Conservation (phyloP, 2,329 filamentous ascomycete genomes). For the Fusarium sp. region DNA sequence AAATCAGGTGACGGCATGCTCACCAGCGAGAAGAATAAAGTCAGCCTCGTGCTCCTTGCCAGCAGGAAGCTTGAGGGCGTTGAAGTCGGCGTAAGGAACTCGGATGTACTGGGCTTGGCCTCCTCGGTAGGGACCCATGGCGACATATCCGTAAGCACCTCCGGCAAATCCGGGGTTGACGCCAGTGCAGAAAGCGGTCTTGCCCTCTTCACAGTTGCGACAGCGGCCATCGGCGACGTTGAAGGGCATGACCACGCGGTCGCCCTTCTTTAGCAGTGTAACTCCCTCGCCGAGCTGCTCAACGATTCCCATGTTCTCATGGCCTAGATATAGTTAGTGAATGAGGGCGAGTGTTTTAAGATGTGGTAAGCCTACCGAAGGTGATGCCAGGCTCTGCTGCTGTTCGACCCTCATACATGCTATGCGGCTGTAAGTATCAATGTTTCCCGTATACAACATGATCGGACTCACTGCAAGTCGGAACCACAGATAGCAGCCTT, state of each 20-base stretch:
- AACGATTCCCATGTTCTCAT: slow-evolving; percentile 74
- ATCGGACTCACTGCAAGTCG: slow-evolving; percentile 59
- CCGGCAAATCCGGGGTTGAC: slow-evolving; percentile 58
- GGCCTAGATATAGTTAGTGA: slow-evolving; percentile 49
- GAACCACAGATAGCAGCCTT: slow-evolving; percentile 68
- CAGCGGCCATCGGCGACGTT: slow-evolving; percentile 76
- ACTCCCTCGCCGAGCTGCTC: slow-evolving; percentile 71
- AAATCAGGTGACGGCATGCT: slow-evolving; percentile 18
- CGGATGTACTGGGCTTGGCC: slow-evolving; percentile 75
- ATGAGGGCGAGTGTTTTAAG: too few species aligned
- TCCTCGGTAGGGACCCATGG: slow-evolving; percentile 68
- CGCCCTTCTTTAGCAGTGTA: slow-evolving; percentile 72
- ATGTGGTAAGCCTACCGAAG: slow-evolving; percentile 59
- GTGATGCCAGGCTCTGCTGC: slow-evolving; percentile 74
- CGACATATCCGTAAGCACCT: slow-evolving; percentile 67
- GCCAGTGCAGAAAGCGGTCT: slow-evolving; percentile 76
- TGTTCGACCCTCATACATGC: slow-evolving; percentile 76
- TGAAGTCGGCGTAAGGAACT: slow-evolving; percentile 78
- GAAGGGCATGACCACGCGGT: slow-evolving; percentile 76
- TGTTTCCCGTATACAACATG: background rate
- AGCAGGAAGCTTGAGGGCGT: slow-evolving; percentile 72
- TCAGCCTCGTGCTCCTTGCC: slow-evolving; percentile 74
- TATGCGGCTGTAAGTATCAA: slow-evolving; percentile 50
- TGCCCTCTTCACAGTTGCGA: slow-evolving; percentile 74
- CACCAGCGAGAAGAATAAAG: slow-evolving; percentile 65